These are phyloP conservation scores for Abortiporus biennis DNA, from an alignment of 1,284 basidiomycete species.

Conservation along the genomic window DNA sequence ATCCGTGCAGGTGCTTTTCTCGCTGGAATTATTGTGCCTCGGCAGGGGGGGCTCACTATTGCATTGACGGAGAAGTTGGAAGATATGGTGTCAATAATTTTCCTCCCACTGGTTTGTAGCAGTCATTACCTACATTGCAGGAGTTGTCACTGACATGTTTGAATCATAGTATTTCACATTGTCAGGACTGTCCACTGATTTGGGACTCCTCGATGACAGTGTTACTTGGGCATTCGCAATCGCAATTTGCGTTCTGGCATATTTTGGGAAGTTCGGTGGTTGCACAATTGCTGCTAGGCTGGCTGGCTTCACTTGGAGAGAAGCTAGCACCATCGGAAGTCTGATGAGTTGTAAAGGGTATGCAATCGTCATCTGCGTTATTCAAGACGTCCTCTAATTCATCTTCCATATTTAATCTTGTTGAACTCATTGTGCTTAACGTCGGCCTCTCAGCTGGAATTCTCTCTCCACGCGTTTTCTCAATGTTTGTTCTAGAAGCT, in stretches of 20 bases:
- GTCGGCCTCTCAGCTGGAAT: constrained; percentile 67
- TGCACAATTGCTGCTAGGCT: constrained; percentile 47
- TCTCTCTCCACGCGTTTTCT: constrained; percentile 60
- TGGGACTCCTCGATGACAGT: constrained; percentile 51
- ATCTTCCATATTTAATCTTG: constrained; percentile 24
- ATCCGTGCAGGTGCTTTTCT: constrained; percentile 45
- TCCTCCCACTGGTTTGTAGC: constrained; percentile 51
- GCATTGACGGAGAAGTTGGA: constrained; percentile 62
- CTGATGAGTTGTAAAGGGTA: constrained; percentile 74
- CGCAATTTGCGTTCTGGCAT: constrained; percentile 43
- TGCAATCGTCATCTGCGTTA: constrained; percentile 14
- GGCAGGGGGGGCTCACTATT: constrained; percentile 59
- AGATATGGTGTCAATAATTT: constrained; percentile 52
- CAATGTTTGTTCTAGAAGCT: constrained; percentile 92
- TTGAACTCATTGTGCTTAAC: constrained; percentile 66
- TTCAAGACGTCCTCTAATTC: not conserved
- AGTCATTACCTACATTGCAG: not conserved
- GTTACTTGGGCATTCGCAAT: constrained; percentile 62
- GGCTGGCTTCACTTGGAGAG: constrained; percentile 51
- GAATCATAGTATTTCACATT: constrained; percentile 48
- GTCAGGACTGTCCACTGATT: constrained; percentile 62
- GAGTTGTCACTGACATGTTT: constrained; percentile 3
- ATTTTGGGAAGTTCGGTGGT: constrained; percentile 53
- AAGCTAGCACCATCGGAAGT: constrained; percentile 60
- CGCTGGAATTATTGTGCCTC: constrained; percentile 59